phyloP scores from a whole-genome alignment of 1,139 yeast genomes.

The Pichia sorboxylosa region DNA sequence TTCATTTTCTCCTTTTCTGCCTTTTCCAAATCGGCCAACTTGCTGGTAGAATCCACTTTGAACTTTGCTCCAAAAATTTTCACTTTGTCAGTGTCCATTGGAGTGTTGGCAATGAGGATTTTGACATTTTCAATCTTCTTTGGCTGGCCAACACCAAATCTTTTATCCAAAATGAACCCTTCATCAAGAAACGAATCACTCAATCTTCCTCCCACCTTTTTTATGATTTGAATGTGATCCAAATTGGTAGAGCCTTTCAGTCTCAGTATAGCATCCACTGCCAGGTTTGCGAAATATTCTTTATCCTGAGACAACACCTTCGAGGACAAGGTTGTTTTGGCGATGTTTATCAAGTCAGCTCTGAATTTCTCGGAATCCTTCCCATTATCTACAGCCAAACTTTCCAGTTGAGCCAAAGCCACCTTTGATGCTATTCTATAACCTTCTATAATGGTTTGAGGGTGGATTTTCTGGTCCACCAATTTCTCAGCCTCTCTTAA shows the following conservation, averaged over 20 bases:
- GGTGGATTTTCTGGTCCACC: constrained; percentile 88
- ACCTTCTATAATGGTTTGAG: constrained; percentile 96
- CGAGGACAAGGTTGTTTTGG: constrained; percentile 87
- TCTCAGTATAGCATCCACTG: constrained; percentile 89
- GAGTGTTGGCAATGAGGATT: constrained; percentile 86
- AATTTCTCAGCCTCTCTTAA: constrained; percentile 91
- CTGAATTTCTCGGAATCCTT: constrained; percentile 52
- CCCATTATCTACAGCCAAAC: constrained; percentile 68
- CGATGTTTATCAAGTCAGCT: constrained; percentile 71
- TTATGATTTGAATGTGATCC: constrained; percentile 87
- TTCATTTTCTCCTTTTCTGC: constrained; percentile 95
- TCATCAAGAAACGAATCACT: constrained; percentile 91
- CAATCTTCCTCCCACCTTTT: constrained; percentile 86
- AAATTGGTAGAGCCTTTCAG: constrained; percentile 89
- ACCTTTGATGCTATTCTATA: constrained; percentile 78
- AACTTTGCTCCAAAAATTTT: constrained; percentile 96
- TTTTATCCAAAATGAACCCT: constrained; percentile 84
- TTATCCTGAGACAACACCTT: constrained; percentile 93
- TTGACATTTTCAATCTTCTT: constrained; percentile 73
- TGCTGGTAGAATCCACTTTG: constrained; percentile 89
- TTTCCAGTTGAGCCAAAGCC: constrained; percentile 71
- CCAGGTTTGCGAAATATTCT: constrained; percentile 75
- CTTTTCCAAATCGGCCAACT: constrained; percentile 88
- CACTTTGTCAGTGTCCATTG: constrained; percentile 96
- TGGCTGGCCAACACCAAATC: constrained; percentile 91